Evolutionary conservation across 805 yeast genomes (phyloP).

Genomic region (Barnettozyma siamensis): DNA sequence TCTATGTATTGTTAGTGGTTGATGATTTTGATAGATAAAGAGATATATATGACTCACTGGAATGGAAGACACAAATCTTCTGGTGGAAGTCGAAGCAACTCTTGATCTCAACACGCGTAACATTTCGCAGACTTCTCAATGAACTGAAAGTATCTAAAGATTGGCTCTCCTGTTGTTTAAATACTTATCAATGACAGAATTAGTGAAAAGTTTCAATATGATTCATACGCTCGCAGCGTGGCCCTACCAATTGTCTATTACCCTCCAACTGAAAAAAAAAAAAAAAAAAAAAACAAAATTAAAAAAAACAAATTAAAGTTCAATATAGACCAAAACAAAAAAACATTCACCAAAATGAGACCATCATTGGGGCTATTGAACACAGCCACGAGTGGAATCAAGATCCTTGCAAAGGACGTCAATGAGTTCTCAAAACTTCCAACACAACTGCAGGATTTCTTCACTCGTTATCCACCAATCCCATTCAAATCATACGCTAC

Average conservation of each 20-base stretch:
- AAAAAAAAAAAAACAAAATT: neutral
- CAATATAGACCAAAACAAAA: no score
- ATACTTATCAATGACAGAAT: no score
- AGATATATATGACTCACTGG: no score
- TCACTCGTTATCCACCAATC: slow-evolving; percentile 77
- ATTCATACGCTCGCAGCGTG: neutral
- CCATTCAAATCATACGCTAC: slow-evolving; percentile 65
- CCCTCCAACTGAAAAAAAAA: neutral
- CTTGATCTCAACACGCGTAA: slow-evolving; percentile 4
- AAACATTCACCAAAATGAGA: slow-evolving; percentile 20
- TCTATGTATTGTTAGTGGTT: neutral
- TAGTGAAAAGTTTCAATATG: no score
- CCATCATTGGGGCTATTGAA: slow-evolving; percentile 16
- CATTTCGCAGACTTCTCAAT: no score
- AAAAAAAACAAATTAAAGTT: no score
- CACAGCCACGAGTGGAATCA: slow-evolving; percentile 25
- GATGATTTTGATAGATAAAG: neutral
- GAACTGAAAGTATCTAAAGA: no score
- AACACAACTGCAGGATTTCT: slow-evolving; percentile 60
- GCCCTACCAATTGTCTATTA: slow-evolving; percentile 1
- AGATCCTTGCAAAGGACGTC: slow-evolving; percentile 23
- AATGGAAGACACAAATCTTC: neutral
- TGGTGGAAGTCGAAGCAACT: slow-evolving; percentile 6
- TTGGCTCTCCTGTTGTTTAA: no score
- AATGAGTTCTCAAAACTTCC: slow-evolving; percentile 58